A percentile compares a stretch with the other conserved stretches of the same genome.
phyloP scores from a whole-genome alignment of 2,329 filamentous ascomycete genomes.

The Alternaria solani region DNA sequence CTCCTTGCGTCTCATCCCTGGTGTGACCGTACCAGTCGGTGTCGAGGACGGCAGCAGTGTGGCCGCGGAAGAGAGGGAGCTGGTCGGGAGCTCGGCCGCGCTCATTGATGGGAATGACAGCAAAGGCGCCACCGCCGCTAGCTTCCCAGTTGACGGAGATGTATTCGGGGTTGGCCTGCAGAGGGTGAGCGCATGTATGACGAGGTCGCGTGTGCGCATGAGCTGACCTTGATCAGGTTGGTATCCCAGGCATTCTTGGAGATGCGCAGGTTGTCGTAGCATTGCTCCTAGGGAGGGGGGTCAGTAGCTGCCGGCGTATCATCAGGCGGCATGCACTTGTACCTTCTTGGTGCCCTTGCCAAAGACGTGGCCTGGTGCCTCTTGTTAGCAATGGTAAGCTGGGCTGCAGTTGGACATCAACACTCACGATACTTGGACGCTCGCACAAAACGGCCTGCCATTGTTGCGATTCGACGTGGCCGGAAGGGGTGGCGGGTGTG shows the following conservation, averaged over 20 bases:
- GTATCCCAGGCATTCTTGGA: constrained; percentile 99
- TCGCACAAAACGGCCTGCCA: constrained; percentile 77
- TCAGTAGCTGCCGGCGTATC: constrained; percentile 20
- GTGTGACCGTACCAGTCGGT: constrained; percentile 79
- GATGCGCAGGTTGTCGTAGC: constrained; percentile 97
- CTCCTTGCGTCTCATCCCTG: neutral
- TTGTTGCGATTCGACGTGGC: constrained; percentile 44
- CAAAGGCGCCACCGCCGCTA: constrained; percentile 93
- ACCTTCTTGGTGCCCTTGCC: constrained; percentile 91
- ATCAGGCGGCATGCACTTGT: constrained; percentile 14
- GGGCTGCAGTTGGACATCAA: constrained; percentile 29
- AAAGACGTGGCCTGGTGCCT: constrained; percentile 87
- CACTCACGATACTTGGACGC: constrained; percentile 74
- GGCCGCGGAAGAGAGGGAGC: constrained; percentile 93
- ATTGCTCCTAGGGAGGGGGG: constrained; percentile 72
- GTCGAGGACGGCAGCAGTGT: constrained; percentile 94
- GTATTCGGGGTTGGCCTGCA: constrained; percentile 91
- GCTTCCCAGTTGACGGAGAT: constrained; percentile 98
- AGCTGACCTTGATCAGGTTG: constrained; percentile 90
- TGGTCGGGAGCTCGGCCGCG: constrained; percentile 89
- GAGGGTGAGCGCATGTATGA: constrained; percentile 36
- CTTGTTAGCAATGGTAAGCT: constrained; percentile 33
- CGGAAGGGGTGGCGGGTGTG: constrained; percentile 2
- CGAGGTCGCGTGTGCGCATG: constrained; percentile 39
- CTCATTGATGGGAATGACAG: constrained; percentile 90